phyloP scores from a whole-genome alignment of 495 filamentous ascomycete species.

The Aspergillus cristatus region DNA sequence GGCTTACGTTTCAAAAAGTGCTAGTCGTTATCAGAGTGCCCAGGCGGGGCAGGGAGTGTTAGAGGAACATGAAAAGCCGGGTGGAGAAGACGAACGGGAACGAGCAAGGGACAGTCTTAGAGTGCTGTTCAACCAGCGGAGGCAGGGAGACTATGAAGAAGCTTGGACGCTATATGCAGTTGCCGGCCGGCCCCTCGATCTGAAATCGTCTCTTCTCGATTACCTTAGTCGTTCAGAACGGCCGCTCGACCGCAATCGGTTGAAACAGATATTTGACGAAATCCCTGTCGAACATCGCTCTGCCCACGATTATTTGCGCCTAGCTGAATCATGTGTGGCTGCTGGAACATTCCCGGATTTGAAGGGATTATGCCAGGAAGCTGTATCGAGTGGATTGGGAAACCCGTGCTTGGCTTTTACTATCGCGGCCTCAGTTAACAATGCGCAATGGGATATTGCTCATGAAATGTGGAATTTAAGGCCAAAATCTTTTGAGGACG shows the following conservation, averaged over 20 bases:
- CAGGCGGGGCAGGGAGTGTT: not conserved
- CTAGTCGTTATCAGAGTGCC: slow-evolving; percentile 3
- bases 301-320: slow-evolving; percentile 27
- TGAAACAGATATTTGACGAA: slow-evolving; percentile 30
- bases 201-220: slow-evolving; percentile 24
- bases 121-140: slow-evolving; percentile 10
- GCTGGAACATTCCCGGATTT: slow-evolving; percentile 10
- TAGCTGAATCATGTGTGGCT: slow-evolving; percentile 20
- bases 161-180: slow-evolving; percentile 28
- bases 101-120: slow-evolving; percentile 11
- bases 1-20: slow-evolving; percentile 21
- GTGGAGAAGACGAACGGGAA: not conserved
- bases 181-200: slow-evolving; percentile 17
- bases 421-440: slow-evolving; percentile 26
- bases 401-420: slow-evolving; percentile 13
- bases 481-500: slow-evolving; percentile 4
- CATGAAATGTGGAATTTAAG: slow-evolving; percentile 11
- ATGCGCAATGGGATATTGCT: slow-evolving; percentile 23
- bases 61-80: not conserved
- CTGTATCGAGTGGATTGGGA: slow-evolving; percentile 14
- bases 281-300: slow-evolving; percentile 23
- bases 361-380: slow-evolving; percentile 21
- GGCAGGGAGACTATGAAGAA: slow-evolving; percentile 16
- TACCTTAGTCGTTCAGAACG: slow-evolving; percentile 28
- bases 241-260: slow-evolving; percentile 25